Evolutionary conservation across 129 eudicot genomes (phyloP), one percentile per base, ranked within the genome.

Genomic region (Centaurea solstitialis): DNA sequence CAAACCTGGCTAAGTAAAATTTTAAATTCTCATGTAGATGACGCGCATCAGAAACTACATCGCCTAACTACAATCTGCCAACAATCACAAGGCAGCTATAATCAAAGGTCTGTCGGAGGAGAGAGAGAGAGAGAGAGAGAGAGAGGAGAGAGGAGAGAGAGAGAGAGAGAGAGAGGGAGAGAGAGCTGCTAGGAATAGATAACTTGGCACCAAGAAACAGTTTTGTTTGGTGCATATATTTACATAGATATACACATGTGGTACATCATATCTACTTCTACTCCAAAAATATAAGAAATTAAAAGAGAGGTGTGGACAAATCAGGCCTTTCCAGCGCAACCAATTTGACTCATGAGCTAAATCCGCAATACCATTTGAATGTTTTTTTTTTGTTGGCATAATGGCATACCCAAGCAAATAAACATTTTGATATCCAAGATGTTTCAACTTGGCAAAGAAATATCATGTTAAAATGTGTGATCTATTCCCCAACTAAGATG

Each of bases 401-500:
- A 20, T 24, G 30, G 70, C 70, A 65, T 20, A 65, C 30, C 13
- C 70, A 65, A 18, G 70, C 30, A 65, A 65, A 24, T 18, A 65
- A n/a, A 65, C 70, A 21, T 65, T 22, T 26, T 65, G 3, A 21
- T 7, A 65, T 65, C 30, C 70, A 20, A 26, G 70, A 65, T 20
- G 17, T 22, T 45, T 65, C 30, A 65, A 65, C 13, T 76, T 61
- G 10, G n/a, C 61, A 77, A 77, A 76, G 37, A 66, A 13, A 22
- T 17, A 62, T 77, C 72, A 22, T 39, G 24, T 41, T 40, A 20
- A 18, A 33, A 20, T 67, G 74, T 21, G 50, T 79, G 82, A 69
- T 69, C 21, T 41, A 30, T 12, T 4, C 61, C 71, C 30, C 26
- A 75, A 67, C 13, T 81, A 68, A 75, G 35, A 78, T 68, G 80